Evolutionary conservation across 495 filamentous ascomycete species (phyloP).

Genomic region (Aspergillus steynii): DNA sequence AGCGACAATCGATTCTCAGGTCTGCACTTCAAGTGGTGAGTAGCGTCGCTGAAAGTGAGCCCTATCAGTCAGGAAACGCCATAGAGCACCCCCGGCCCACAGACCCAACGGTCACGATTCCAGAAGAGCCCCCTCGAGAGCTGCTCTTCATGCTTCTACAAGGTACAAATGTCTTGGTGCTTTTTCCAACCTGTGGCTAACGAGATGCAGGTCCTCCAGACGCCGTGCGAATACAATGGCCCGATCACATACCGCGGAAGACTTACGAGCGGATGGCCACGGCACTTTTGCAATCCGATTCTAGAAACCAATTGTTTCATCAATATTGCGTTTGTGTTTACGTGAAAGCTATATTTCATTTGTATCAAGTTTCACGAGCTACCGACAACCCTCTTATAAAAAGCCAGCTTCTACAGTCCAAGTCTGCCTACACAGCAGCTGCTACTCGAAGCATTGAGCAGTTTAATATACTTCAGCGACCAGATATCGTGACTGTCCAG

Average conservation of each 20-base stretch:
- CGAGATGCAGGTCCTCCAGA: constrained; percentile 15
- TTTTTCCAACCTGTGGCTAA: constrained; percentile 2
- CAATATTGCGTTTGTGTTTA: constrained; percentile 33
- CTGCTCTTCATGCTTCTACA: constrained; percentile 30
- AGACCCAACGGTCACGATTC: not conserved
- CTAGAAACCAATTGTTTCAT: constrained; percentile 19
- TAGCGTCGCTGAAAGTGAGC: constrained; percentile 16
- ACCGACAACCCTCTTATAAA: constrained; percentile 21
- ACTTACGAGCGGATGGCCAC: constrained; percentile 23
- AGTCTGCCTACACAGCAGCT: constrained; percentile 19
- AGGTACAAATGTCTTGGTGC: constrained; percentile 12
- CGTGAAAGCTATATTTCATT: constrained; percentile 26
- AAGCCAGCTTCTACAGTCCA: constrained; percentile 24
- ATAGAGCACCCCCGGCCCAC: not conserved
- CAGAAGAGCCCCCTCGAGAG: constrained; percentile 23
- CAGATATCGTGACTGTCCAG: constrained; percentile 25
- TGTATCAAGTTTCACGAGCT: constrained; percentile 20
- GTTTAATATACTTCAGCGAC: constrained; percentile 24
- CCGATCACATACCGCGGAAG: constrained; percentile 30
- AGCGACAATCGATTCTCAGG: constrained; percentile 23
- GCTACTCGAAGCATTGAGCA: constrained; percentile 19
- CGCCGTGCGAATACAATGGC: constrained; percentile 22
- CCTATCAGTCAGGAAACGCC: constrained; percentile 5
- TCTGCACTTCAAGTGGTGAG: constrained; percentile 28
- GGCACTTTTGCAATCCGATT: constrained; percentile 11